These are phyloP conservation scores for Maudiozyma turicensis DNA, from an alignment of 805 yeast species.

Conservation along the genomic window DNA sequence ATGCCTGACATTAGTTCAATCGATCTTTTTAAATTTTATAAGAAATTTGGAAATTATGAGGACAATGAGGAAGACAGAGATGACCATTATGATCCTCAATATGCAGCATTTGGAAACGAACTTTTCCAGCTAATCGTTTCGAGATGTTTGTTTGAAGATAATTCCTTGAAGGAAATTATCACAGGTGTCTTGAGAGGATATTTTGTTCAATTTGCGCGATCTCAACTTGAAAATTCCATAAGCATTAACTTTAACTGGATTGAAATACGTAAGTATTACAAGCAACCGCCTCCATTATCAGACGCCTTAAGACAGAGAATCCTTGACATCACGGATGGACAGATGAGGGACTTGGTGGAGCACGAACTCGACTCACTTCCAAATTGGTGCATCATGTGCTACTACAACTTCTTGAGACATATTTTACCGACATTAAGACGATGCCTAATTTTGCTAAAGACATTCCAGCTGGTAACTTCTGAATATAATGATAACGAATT, in stretches of 20 bases:
- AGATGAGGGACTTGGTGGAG: too few species aligned
- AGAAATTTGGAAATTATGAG: neutral
- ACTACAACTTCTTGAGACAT: constrained; percentile 11
- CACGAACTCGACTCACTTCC: too few species aligned
- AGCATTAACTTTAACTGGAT: too few species aligned
- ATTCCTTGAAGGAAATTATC: constrained; percentile 12
- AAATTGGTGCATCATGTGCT: too few species aligned
- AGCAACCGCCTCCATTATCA: too few species aligned
- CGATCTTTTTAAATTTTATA: too few species aligned
- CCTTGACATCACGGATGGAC: neutral
- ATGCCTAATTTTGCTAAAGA: constrained; percentile 26
- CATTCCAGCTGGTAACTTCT: constrained; percentile 24
- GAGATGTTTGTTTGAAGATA: constrained; percentile 12
- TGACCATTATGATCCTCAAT: neutral
- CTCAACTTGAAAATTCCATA: too few species aligned
- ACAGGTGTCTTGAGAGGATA: constrained; percentile 5
- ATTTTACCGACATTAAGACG: constrained; percentile 23
- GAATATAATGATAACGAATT: constrained; percentile 19
- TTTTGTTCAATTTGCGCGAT: neutral
- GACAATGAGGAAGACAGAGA: neutral
- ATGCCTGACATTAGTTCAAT: constrained; percentile 7
- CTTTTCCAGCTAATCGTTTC: constrained; percentile 25
- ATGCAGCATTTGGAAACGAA: constrained; percentile 9
- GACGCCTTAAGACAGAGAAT: neutral
- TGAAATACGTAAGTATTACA: too few species aligned